Base-by-base conservation (phyloP, 306 rosid species). In the Gynostemma pentaphyllum region DNA sequence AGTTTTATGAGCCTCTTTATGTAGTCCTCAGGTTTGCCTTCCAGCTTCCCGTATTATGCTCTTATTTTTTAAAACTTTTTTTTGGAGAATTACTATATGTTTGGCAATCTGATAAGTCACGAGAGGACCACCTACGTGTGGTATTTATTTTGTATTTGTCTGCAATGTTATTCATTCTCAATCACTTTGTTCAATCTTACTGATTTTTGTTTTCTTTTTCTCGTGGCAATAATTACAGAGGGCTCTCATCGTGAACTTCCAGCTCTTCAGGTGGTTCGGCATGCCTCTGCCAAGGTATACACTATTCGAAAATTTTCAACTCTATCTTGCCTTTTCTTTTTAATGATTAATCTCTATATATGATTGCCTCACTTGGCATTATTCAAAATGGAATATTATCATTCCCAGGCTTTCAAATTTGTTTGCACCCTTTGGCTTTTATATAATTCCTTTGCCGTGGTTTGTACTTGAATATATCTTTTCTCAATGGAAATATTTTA, bases 171-270 rank as follows among this genome's bases (percentile, higher is more conserved):
- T 50, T 50, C 18, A 23, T 15, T 70, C 54, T 39, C 41, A 29
- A 45, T 61, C 16, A 2, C 52, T 5, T 54, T 68, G 27, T 29
- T 61, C 68, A 21, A 34, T 7, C 57, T n/a, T 32, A 70, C 48
- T 47, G 36, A 44, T 16, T 37, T 34, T 57, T 9, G 51, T 66
- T 24, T 53, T 60, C 32, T 5, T 19, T 70, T 55, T 3, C 23
- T 37, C 13, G 65, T 74, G 41, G 65, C 26, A 22, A 15, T 11
- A 40, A 19, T 28, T 74, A 52, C 76, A 92, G 99, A 92, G 96
- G 99, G 81, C 45, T 88, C 99, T 19, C 99, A 94, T 71, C 95
- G 95, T 19, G 95, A 80, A 66, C 95, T 94, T 83, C 97, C 99
- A 0, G 74, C 95, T 1, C 97, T 89, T 50, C 81, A 75, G 70